phyloP scores from a whole-genome alignment of 257 asterid genomes.

The Capsicum chinense region DNA sequence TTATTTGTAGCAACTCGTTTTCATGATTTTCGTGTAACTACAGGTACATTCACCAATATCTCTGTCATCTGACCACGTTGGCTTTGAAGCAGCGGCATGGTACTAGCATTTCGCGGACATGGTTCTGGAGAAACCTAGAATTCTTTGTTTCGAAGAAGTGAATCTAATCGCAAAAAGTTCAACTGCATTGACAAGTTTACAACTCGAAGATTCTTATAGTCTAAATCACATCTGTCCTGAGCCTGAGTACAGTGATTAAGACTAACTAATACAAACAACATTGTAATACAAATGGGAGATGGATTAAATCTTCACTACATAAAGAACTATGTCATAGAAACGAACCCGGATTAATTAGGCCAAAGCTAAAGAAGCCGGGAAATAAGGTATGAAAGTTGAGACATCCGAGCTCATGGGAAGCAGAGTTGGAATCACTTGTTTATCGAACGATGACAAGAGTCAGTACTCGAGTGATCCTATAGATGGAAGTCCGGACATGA shows the following conservation, averaged over 20 bases:
- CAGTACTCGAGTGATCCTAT: slow-evolving; percentile 74
- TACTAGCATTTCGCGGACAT: background rate
- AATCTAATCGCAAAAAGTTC: background rate
- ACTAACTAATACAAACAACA: slow-evolving; percentile 19
- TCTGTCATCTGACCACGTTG: background rate
- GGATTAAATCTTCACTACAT: slow-evolving; percentile 6
- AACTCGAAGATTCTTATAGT: slow-evolving; percentile 10
- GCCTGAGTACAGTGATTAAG: slow-evolving; percentile 16
- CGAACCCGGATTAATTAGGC: slow-evolving; percentile 4
- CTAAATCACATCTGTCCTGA: background rate
- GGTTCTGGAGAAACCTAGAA: background rate
- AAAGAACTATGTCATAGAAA: slow-evolving; percentile 1
- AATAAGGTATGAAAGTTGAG: background rate
- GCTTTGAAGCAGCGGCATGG: slow-evolving; percentile 3
- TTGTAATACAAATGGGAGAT: background rate
- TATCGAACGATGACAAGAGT: slow-evolving; percentile 20
- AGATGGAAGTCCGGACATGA: slow-evolving; percentile 62
- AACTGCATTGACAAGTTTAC: slow-evolving; percentile 23
- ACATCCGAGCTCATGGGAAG: background rate
- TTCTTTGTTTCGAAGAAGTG: background rate
- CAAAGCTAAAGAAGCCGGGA: background rate
- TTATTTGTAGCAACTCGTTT: background rate
- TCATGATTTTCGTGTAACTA: background rate
- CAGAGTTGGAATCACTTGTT: background rate
- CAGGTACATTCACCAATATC: background rate